Percentiles rank a stretch among this genome's conserved stretches.
Conservation (phyloP, 495 filamentous ascomycete genomes). For the Chaetomium tenue region DNA sequence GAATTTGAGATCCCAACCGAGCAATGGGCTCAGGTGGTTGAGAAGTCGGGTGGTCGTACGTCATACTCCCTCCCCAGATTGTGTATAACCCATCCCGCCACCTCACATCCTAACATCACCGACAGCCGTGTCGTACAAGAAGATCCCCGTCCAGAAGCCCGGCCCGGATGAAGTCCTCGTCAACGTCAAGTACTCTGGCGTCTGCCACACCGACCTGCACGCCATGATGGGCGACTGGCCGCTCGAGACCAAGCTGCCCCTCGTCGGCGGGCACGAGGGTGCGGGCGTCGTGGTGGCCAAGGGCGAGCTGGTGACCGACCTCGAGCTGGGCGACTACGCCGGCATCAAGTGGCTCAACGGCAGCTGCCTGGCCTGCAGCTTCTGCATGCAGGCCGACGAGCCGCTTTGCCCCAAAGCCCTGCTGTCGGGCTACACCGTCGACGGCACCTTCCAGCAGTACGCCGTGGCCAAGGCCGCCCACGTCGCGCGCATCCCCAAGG, state of each 20-base stretch:
- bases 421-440: conserved; percentile 86
- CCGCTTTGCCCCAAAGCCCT: conserved; percentile 69
- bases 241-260: conserved; percentile 67
- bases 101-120: neutral
- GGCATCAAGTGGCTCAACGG: conserved; percentile 94
- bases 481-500: conserved; percentile 74
- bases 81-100: conserved; percentile 19
- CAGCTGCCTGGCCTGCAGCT: conserved; percentile 72
- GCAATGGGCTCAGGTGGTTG: conserved; percentile 86
- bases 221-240: conserved; percentile 90
- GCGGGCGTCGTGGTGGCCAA: conserved; percentile 81
- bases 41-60: conserved; percentile 68
- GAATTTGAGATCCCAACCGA: conserved; percentile 58
- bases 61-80: neutral
- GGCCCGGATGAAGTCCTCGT: conserved; percentile 85
- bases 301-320: conserved; percentile 67
- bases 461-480: conserved; percentile 80
- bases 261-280: conserved; percentile 95
- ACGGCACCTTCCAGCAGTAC: conserved; percentile 93
- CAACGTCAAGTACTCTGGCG: conserved; percentile 89
- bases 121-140: conserved; percentile 67
- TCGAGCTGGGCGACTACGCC: conserved; percentile 75
- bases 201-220: conserved; percentile 89
- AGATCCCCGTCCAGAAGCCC: conserved; percentile 75
- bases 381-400: conserved; percentile 69